phyloP scores from a whole-genome alignment of 257 asterid genomes.

The Penstemon eatonii region DNA sequence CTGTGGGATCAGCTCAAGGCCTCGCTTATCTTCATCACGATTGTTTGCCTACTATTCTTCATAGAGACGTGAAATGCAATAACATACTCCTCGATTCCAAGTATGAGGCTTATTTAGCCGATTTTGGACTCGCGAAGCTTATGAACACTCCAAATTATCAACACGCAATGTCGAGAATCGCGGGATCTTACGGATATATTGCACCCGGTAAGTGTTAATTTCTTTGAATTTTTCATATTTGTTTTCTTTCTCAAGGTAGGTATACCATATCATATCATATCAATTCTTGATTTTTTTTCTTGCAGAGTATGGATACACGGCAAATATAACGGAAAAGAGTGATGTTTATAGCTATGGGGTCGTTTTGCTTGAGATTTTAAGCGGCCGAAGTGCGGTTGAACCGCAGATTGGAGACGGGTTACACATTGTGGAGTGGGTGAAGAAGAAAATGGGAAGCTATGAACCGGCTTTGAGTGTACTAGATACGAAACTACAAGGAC shows the following conservation, averaged over 20 bases:
- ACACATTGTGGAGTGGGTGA: constrained; percentile 95
- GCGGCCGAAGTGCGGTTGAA: constrained; percentile 82
- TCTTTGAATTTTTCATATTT: neutral
- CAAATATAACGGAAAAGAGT: constrained; percentile 90
- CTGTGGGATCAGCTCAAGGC: constrained; percentile 92
- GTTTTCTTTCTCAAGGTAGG: neutral
- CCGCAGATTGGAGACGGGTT: constrained; percentile 79
- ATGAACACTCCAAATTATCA: constrained; percentile 88
- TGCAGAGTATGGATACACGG: constrained; percentile 87
- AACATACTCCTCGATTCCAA: constrained; percentile 83
- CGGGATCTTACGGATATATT: constrained; percentile 90
- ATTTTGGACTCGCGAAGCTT: constrained; percentile 93
- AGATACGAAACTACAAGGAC: constrained; percentile 72
- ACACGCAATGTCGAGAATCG: constrained; percentile 82
- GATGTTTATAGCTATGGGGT: constrained; percentile 95
- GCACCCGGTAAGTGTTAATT: constrained; percentile 76
- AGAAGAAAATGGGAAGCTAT: constrained; percentile 94
- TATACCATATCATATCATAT: too few species aligned
- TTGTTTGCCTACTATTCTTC: constrained; percentile 83
- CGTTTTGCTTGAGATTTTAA: constrained; percentile 76
- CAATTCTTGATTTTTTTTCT: neutral
- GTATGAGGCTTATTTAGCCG: constrained; percentile 84
- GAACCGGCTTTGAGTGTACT: constrained; percentile 81
- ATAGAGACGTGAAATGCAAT: constrained; percentile 91
- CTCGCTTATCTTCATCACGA: constrained; percentile 94